Evolutionary conservation across 371 early-diverging fungal species (phyloP).

Genomic region (Choanephora cucurbitarum): DNA sequence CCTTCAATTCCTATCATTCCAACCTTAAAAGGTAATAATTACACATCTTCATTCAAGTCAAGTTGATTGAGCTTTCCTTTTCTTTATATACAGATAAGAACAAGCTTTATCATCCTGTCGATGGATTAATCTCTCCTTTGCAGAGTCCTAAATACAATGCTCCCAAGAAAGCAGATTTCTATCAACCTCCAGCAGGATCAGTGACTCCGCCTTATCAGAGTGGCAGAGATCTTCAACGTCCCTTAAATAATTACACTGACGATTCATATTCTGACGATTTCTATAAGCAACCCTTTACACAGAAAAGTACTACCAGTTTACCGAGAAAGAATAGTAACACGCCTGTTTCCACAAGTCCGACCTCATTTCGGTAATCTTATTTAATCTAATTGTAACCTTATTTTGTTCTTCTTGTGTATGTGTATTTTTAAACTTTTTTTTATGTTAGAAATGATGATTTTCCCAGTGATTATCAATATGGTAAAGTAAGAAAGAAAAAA

Average conservation of each 20-base stretch:
- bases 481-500: conserved; percentile 1
- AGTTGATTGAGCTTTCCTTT: too few species aligned
- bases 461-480: conserved; percentile 16
- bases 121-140: conserved; percentile 17
- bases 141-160: conserved; percentile 23
- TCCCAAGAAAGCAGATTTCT: conserved; percentile 2
- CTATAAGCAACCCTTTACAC: conserved; percentile 18
- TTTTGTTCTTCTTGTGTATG: not conserved
- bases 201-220: conserved; percentile 38
- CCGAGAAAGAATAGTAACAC: conserved; percentile 45
- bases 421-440: conserved; percentile 6
- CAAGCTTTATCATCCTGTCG: not conserved
- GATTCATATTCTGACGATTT: conserved; percentile 18
- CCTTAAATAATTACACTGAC: conserved; percentile 15
- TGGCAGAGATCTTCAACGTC: conserved; percentile 24
- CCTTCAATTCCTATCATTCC: conserved; percentile 54
- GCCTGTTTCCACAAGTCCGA: conserved; percentile 43
- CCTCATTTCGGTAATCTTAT: conserved; percentile 29
- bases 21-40: conserved; percentile 35
- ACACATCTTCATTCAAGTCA: too few species aligned
- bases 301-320: conserved; percentile 18
- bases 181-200: conserved; percentile 10
- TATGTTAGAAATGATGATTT: conserved; percentile 9
- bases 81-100: too few species aligned
- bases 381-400: conserved; percentile 3